Evolutionary conservation across 257 asterid genomes (phyloP).

Genomic region (Nicotiana otophora): DNA sequence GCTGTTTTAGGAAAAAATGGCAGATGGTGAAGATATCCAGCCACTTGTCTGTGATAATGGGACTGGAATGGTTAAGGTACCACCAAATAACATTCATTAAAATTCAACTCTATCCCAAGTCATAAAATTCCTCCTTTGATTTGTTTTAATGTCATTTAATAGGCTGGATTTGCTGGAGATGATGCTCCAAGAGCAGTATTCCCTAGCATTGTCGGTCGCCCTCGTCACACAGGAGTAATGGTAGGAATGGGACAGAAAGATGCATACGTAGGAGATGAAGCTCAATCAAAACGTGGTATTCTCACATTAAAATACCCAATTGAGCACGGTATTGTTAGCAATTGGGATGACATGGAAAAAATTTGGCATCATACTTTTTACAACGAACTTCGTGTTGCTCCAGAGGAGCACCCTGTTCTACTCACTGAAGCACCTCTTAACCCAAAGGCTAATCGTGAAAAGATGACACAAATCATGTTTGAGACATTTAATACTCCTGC

Average conservation of each 20-base stretch:
- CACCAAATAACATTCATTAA: neutral
- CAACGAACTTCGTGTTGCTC: slow-evolving; percentile 30
- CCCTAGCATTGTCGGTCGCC: slow-evolving; percentile 37
- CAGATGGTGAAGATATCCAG: slow-evolving; percentile 17
- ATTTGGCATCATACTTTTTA: slow-evolving; percentile 20
- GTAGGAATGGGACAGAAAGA: slow-evolving; percentile 36
- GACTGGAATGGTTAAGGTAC: slow-evolving; percentile 15
- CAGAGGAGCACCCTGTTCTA: slow-evolving; percentile 35
- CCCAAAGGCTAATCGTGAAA: slow-evolving; percentile 40
- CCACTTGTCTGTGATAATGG: slow-evolving; percentile 20
- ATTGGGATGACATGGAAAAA: slow-evolving; percentile 44
- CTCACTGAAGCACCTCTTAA: slow-evolving; percentile 37
- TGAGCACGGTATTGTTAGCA: slow-evolving; percentile 40
- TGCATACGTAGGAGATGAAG: slow-evolving; percentile 40
- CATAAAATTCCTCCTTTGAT: neutral
- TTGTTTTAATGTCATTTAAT: neutral
- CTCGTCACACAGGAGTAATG: slow-evolving; percentile 37
- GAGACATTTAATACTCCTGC: slow-evolving; percentile 33
- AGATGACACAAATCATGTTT: slow-evolving; percentile 36
- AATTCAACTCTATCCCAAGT: neutral
- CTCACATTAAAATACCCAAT: slow-evolving; percentile 32
- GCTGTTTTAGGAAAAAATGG: neutral
- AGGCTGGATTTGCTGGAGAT: slow-evolving; percentile 47
- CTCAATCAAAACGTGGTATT: slow-evolving; percentile 40
- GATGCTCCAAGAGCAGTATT: slow-evolving; percentile 42